Conservation (phyloP, 164 flowering plant species). For the Magnolia kwangsiensis region DNA sequence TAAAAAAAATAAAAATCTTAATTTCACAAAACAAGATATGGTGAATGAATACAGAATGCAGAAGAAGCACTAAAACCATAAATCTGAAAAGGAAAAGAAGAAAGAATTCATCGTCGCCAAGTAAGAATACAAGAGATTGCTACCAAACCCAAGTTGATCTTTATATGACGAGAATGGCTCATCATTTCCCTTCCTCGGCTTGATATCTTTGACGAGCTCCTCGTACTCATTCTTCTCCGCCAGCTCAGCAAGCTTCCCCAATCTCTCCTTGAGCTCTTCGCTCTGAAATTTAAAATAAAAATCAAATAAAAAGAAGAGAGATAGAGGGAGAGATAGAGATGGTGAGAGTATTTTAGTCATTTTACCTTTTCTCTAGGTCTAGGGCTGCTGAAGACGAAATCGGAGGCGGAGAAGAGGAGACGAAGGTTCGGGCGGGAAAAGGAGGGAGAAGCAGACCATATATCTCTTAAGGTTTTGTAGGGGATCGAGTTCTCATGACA, state of each 20-base stretch:
- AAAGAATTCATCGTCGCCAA: not conserved
- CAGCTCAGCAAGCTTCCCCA: conserved; percentile 59
- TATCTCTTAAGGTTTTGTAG: conserved; percentile 45
- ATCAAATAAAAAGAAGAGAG: conserved; percentile 4
- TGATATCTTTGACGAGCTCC: conserved; percentile 81
- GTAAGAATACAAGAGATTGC: conserved; percentile 2
- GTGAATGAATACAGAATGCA: not conserved
- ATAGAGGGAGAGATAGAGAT: not conserved
- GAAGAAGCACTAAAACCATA: not conserved
- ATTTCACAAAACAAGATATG: not conserved
- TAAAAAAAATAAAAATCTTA: no score
- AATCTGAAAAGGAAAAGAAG: not conserved
- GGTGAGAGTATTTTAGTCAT: not conserved
- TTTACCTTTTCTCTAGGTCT: conserved; percentile 81
- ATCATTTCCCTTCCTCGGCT: conserved; percentile 37
- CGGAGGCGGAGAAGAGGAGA: conserved; percentile 47
- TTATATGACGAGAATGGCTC: conserved; percentile 92
- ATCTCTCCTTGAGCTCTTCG: conserved; percentile 70
- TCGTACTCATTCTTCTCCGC: conserved; percentile 68
- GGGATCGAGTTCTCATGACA: conserved; percentile 33
- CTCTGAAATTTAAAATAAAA: conserved; percentile 37
- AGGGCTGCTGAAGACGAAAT: conserved; percentile 64
- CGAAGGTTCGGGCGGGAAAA: conserved; percentile 43
- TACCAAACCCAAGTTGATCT: conserved; percentile 89
- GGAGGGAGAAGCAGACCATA: conserved; percentile 47